Percentiles rank a stretch among this genome's conserved stretches.
These are phyloP conservation scores for Phoma sp. DNA, from an alignment of 2,329 filamentous ascomycete species.

Conservation along the genomic window DNA sequence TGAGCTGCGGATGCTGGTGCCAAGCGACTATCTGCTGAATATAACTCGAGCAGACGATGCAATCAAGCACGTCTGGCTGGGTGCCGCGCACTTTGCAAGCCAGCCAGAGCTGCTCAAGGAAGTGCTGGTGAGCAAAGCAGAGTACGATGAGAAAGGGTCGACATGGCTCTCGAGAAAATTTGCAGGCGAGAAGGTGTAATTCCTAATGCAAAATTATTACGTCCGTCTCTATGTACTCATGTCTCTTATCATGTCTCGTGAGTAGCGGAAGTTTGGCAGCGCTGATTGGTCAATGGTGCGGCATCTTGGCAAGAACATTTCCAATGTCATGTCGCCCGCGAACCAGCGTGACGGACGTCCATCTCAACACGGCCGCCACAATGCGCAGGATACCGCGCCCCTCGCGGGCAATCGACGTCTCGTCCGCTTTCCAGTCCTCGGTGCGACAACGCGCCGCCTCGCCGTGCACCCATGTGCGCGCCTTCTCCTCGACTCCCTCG, in stretches of 20 bases:
- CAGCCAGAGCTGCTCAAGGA: conserved; percentile 69
- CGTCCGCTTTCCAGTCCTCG: conserved; percentile 18
- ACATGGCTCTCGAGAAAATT: conserved; percentile 79
- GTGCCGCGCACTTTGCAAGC: conserved; percentile 77
- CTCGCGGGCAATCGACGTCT: conserved; percentile 41
- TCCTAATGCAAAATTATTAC: neutral
- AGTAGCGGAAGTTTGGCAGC: conserved; percentile 3
- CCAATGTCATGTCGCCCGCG: conserved; percentile 10
- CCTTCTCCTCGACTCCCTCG: conserved; percentile 41
- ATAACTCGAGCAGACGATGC: conserved; percentile 70
- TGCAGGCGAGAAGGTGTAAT: conserved; percentile 35
- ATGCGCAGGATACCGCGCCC: conserved; percentile 49
- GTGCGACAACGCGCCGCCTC: conserved; percentile 24
- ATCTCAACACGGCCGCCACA: conserved; percentile 32
- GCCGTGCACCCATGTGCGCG: conserved; percentile 22
- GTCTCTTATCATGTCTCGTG: neutral
- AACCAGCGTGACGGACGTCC: conserved; percentile 15
- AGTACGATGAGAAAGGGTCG: conserved; percentile 85
- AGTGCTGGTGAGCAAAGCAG: conserved; percentile 79
- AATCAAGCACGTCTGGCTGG: conserved; percentile 81
- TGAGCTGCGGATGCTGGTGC: conserved; percentile 68
- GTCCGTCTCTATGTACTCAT: no score
- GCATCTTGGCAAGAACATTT: conserved; percentile 28
- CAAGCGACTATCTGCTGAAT: conserved; percentile 39
- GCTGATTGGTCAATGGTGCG: conserved; percentile 30